phyloP scores from a whole-genome alignment of 495 filamentous ascomycete species.

The Thozetella sp. region DNA sequence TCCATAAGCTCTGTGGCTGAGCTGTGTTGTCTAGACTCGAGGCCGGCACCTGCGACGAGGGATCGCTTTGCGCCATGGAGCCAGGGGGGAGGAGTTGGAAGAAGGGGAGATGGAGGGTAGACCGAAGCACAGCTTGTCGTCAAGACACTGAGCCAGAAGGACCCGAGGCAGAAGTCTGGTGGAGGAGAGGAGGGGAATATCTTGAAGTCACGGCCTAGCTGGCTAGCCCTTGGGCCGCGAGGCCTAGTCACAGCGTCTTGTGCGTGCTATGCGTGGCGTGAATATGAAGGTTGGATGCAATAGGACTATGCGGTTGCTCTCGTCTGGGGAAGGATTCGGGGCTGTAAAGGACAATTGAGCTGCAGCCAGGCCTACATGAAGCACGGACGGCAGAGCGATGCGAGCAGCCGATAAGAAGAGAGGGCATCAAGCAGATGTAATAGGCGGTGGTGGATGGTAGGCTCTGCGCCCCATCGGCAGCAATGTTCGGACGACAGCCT shows the following conservation, averaged over 20 bases:
- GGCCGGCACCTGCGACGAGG: conserved; percentile 9
- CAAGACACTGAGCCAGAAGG: conserved; percentile 1
- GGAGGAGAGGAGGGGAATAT: no score
- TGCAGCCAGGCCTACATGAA: conserved; percentile 8
- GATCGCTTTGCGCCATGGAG: conserved; percentile 23
- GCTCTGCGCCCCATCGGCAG: not conserved
- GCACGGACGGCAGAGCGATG: conserved; percentile 6
- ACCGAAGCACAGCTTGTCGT: not conserved
- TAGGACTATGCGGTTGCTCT: not conserved
- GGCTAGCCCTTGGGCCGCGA: no score
- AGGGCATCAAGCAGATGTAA: conserved; percentile 7
- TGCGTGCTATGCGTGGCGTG: no score
- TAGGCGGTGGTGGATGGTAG: not conserved
- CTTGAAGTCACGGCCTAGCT: no score
- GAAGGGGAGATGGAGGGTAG: not conserved
- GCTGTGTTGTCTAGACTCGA: conserved; percentile 9
- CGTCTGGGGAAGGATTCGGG: not conserved
- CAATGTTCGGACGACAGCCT: not conserved
- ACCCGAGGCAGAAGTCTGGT: no score
- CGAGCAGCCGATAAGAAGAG: conserved; percentile 8
- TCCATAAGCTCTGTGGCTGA: conserved; percentile 23
- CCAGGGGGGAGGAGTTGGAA: not conserved
- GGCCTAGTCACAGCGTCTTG: no score
- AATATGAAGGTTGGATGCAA: not conserved
- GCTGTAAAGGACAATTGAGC: conserved; percentile 3